phyloP scores from a whole-genome alignment of 2,329 filamentous ascomycete species.

The Fusarium agapanthi region DNA sequence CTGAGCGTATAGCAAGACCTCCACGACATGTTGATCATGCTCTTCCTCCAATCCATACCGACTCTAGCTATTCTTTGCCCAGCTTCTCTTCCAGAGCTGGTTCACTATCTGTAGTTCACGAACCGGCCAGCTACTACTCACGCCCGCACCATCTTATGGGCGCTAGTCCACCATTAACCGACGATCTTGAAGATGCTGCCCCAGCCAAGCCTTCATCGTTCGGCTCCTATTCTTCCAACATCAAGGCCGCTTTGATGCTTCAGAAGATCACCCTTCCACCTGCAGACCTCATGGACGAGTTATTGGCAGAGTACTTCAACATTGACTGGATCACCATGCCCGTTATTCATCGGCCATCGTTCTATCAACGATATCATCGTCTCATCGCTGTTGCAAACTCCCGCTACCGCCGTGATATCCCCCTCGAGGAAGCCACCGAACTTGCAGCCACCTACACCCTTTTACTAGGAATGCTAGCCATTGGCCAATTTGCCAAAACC shows the following conservation, averaged over 20 bases:
- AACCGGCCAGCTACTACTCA: conserved; percentile 30
- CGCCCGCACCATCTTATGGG: conserved; percentile 33
- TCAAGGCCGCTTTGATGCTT: conserved; percentile 40
- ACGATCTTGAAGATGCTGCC: conserved; percentile 39
- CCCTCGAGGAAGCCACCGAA: conserved; percentile 39
- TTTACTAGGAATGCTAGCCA: conserved; percentile 39
- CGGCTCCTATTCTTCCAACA: conserved; percentile 43
- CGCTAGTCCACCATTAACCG: conserved; percentile 40
- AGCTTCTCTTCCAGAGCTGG: conserved; percentile 21
- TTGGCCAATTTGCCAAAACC: conserved; percentile 35
- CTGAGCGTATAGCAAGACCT: conserved; percentile 27
- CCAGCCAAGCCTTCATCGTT: conserved; percentile 37
- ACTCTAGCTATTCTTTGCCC: conserved; percentile 24
- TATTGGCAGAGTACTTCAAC: conserved; percentile 38
- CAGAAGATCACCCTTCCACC: conserved; percentile 40
- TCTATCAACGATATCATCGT: conserved; percentile 39
- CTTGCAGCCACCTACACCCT: conserved; percentile 39
- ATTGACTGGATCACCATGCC: conserved; percentile 41
- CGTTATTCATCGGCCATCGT: conserved; percentile 36
- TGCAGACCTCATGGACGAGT: conserved; percentile 40
- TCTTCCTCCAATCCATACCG: conserved; percentile 35
- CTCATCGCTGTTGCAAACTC: conserved; percentile 42
- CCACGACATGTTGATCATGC: conserved; percentile 26
- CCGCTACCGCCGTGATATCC: conserved; percentile 41
- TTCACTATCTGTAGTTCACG: conserved; percentile 27